Evolutionary conservation across 1,284 basidiomycete species (phyloP), one percentile per base, ranked within the genome.

Genomic region (Singerocomus inundabilis): DNA sequence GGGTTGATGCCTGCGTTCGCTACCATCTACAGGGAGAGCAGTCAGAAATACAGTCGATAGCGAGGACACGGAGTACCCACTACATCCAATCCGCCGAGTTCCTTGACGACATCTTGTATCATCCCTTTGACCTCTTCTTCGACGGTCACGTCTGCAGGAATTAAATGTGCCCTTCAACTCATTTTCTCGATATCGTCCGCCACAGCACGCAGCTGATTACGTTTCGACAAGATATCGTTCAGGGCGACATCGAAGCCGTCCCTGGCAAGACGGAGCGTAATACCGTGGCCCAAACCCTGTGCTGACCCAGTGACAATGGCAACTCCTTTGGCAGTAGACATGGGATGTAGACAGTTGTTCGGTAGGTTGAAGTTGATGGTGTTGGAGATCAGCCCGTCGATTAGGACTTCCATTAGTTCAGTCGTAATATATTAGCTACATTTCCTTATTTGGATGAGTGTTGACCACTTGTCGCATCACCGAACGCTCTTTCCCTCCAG

Each of bases 1-100:
- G 0, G 0, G 12, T 4, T 1, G 6, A 42, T 12, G 0, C 56
- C 56, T 9, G 56, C 55, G 13, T 58, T 58, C 0, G 56, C 55
- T n/a, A 56, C 47, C 53, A 58, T 53, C 51, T 54, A 24, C 2
- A 8, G 12, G 11, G 26, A 5, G 24, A 13, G 9, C n/a, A n/a
- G n/a, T n/a, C n/a, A n/a, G n/a, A n/a, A n/a, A n/a, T n/a, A n/a
- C n/a, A n/a, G n/a, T n/a, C n/a, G n/a, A n/a, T n/a, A n/a, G n/a
- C n/a, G n/a, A n/a, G n/a, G n/a, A n/a, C n/a, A n/a, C n/a, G n/a
- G n/a, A 15, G 6, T 31, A 42, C 54, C 24, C 18, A 46, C 55
- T 0, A 59, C 49, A 7, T 57, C 54, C 18, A 57, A 32, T 2
- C 55, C 43, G 1, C 57, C 55, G 2, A 57, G 54, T 10, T 15